A percentile compares a stretch with the other conserved stretches of the same genome.
Evolutionary conservation across 2,329 filamentous ascomycete species (phyloP).

Genomic region (Bisporella sp.): DNA sequence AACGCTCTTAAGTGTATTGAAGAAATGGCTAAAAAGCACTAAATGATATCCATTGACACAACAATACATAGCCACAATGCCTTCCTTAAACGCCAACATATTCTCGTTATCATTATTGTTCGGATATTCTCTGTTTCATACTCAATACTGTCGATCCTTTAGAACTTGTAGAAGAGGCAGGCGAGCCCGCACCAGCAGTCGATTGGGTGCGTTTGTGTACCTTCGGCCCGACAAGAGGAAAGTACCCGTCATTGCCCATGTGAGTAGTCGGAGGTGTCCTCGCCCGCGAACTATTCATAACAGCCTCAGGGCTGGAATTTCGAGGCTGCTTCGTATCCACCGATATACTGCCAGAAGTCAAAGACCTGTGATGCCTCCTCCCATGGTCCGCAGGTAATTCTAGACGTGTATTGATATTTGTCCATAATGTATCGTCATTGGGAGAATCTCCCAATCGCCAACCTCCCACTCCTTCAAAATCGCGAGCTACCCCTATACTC

Average conservation of each 20-base stretch:
- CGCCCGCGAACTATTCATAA: slow-evolving; percentile 39
- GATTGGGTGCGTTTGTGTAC: not conserved
- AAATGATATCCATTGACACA: slow-evolving; percentile 1
- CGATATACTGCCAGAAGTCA: slow-evolving; percentile 20
- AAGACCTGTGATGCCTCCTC: slow-evolving; percentile 36
- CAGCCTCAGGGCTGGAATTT: slow-evolving; percentile 25
- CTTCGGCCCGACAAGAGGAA: slow-evolving; percentile 4
- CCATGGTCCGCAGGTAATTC: slow-evolving; percentile 39
- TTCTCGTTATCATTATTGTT: not conserved
- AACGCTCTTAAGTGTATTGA: no score
- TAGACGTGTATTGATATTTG: slow-evolving; percentile 44
- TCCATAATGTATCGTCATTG: slow-evolving; percentile 38
- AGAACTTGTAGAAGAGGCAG: slow-evolving; percentile 19
- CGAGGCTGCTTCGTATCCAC: slow-evolving; percentile 13
- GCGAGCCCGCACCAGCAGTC: slow-evolving; percentile 5
- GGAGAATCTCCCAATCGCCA: slow-evolving; percentile 40
- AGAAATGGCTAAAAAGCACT: not conserved
- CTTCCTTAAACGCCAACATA: not conserved
- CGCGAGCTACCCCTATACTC: slow-evolving; percentile 44
- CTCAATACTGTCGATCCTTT: slow-evolving; percentile 18
- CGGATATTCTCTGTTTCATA: slow-evolving; percentile 19
- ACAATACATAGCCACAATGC: no score
- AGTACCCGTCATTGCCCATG: slow-evolving; percentile 14
- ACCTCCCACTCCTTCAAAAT: slow-evolving; percentile 54
- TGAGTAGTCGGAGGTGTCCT: slow-evolving; percentile 37